phyloP scores from a whole-genome alignment of 78 protist genomes.

The Chrysochromulina tobinii region DNA sequence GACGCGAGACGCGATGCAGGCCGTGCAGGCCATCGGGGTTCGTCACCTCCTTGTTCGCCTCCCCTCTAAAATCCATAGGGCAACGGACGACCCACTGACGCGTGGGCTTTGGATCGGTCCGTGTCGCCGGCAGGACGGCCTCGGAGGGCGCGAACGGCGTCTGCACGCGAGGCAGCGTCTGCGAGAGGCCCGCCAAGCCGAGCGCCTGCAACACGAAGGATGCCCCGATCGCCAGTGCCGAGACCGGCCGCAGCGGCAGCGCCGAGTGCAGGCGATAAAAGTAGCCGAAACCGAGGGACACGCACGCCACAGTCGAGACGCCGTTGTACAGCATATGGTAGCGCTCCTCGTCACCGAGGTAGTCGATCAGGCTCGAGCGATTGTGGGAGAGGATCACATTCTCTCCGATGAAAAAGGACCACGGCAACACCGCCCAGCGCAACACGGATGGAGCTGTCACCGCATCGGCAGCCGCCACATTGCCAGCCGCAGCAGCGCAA shows the following conservation, averaged over 20 bases:
- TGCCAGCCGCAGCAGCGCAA: too few species aligned
- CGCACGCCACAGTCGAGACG: slow-evolving; percentile 9
- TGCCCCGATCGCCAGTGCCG: too few species aligned
- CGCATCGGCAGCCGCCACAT: too few species aligned
- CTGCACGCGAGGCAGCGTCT: neutral
- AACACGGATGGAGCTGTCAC: neutral
- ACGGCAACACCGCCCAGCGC: neutral
- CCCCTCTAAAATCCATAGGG: too few species aligned
- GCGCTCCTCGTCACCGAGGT: neutral
- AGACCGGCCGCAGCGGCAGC: neutral
- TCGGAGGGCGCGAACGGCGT: neutral
- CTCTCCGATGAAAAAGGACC: neutral
- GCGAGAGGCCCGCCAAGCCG: neutral
- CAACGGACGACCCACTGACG: too few species aligned
- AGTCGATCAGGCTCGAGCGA: neutral
- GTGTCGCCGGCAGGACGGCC: too few species aligned
- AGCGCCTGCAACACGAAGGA: neutral
- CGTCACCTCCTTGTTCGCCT: neutral
- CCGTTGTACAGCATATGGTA: neutral
- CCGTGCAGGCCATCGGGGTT: neutral
- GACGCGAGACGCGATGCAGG: neutral
- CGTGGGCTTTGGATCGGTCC: too few species aligned
- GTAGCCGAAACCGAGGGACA: neutral
- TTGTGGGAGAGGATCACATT: neutral
- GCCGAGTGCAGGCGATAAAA: neutral